These are phyloP conservation scores for Penicillium salamii DNA, from an alignment of 495 filamentous ascomycete genomes.

Conservation along the genomic window DNA sequence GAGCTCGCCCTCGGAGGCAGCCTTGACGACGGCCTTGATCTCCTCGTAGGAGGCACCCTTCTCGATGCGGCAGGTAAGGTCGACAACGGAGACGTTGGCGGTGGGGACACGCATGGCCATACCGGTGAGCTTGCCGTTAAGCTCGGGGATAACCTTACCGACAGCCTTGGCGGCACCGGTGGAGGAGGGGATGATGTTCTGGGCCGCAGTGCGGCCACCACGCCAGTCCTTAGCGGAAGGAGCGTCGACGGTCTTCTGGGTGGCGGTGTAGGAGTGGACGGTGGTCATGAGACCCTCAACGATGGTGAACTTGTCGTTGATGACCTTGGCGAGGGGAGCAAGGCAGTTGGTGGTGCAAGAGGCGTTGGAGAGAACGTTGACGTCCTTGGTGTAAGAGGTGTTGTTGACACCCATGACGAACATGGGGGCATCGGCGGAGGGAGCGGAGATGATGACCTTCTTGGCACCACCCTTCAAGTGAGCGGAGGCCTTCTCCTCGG, in stretches of 20 bases:
- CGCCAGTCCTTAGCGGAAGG: slow-evolving; percentile 99
- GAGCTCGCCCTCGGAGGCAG: slow-evolving; percentile 75
- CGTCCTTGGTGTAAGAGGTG: slow-evolving; percentile 80
- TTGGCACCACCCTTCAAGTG: slow-evolving; percentile 99
- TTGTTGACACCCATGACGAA: slow-evolving; percentile 99
- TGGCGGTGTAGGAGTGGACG: slow-evolving; percentile 99
- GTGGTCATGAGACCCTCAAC: slow-evolving; percentile 99
- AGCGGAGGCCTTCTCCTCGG: slow-evolving; percentile 87
- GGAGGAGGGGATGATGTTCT: slow-evolving; percentile 99
- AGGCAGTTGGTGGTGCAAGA: slow-evolving; percentile 99
- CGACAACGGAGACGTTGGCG: slow-evolving; percentile 97
- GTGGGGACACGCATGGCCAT: slow-evolving; percentile 99
- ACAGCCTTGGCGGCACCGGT: slow-evolving; percentile 99
- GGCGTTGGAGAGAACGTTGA: slow-evolving; percentile 95
- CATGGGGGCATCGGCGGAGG: slow-evolving; percentile 98
- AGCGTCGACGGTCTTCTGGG: slow-evolving; percentile 98
- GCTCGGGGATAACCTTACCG: slow-evolving; percentile 95
- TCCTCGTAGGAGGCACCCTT: slow-evolving; percentile 85
- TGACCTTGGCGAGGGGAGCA: slow-evolving; percentile 97
- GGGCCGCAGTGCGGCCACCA: slow-evolving; percentile 94
- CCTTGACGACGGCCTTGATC: slow-evolving; percentile 92
- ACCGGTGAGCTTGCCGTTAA: slow-evolving; percentile 99
- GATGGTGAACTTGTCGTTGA: slow-evolving; percentile 96
- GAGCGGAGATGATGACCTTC: slow-evolving; percentile 99
- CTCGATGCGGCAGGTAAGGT: slow-evolving; percentile 91